Percentiles rank a stretch among this genome's conserved stretches.
These are phyloP conservation scores for Plantago lanceolata DNA, from an alignment of 305 asterid species.

Conservation along the genomic window DNA sequence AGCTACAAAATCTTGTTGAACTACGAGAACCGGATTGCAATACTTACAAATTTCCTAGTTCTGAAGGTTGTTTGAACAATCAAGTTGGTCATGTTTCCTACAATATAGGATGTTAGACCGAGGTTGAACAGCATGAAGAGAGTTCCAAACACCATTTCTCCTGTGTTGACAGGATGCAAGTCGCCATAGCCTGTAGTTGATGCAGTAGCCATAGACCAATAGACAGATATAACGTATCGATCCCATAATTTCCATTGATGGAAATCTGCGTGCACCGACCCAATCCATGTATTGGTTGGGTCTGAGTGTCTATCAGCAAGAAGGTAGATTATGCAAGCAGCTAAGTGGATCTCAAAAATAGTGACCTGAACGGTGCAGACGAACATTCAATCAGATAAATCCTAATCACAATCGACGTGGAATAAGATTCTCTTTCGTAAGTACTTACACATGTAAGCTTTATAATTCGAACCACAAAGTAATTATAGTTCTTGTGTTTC, in stretches of 20 bases:
- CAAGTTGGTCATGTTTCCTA: conserved; percentile 88
- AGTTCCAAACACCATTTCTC: conserved; percentile 58
- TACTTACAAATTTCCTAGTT: conserved; percentile 74
- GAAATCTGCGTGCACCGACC: conserved; percentile 28
- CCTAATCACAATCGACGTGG: background rate
- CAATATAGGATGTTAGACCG: conserved; percentile 60
- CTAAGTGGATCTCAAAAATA: conserved; percentile 65
- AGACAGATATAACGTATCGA: conserved; percentile 46
- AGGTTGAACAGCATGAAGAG: conserved; percentile 60
- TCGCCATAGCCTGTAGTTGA: conserved; percentile 87
- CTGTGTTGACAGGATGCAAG: conserved; percentile 55
- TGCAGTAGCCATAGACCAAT: conserved; percentile 70
- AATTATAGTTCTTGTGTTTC: conserved; percentile 61
- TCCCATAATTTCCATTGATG: conserved; percentile 30
- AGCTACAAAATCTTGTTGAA: too few relatives aligned
- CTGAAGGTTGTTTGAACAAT: conserved; percentile 70
- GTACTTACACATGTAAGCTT: conserved; percentile 66
- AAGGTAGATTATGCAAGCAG: conserved; percentile 56
- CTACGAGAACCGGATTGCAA: background rate
- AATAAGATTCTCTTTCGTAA: conserved; percentile 10
- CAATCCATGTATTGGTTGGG: conserved; percentile 58
- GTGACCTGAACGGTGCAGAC: conserved; percentile 46
- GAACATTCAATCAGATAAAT: conserved; percentile 19
- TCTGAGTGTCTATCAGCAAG: conserved; percentile 44
- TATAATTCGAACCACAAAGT: conserved; percentile 49